These are phyloP conservation scores for Verticillium zaregamsianum DNA, from an alignment of 2,329 filamentous ascomycete genomes.

Conservation along the genomic window DNA sequence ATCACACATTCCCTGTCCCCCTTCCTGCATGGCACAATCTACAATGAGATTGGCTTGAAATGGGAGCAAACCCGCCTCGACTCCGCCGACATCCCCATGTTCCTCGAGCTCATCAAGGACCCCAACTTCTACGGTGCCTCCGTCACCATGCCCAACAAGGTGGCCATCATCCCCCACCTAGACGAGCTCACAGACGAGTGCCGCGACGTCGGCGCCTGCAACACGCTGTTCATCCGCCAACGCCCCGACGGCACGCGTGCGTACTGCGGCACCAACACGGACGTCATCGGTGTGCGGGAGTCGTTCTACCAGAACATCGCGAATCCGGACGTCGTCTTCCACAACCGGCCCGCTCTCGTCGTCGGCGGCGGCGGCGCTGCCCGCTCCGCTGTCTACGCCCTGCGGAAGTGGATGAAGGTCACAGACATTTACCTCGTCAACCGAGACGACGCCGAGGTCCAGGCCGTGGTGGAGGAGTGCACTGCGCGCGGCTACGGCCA, in stretches of 20 bases:
- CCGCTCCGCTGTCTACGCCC: constrained; percentile 71
- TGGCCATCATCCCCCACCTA: constrained; percentile 68
- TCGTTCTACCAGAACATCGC: constrained; percentile 57
- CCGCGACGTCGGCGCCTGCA: constrained; percentile 70
- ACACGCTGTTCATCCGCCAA: constrained; percentile 67
- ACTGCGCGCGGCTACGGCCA: constrained; percentile 53
- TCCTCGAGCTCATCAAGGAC: constrained; percentile 48
- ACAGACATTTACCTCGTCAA: constrained; percentile 73
- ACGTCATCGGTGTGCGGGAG: constrained; percentile 73
- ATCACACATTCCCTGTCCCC: constrained; percentile 52
- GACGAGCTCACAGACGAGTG: constrained; percentile 72
- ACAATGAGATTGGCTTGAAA: constrained; percentile 41
- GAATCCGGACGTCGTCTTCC: constrained; percentile 41
- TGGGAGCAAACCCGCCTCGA: constrained; percentile 52
- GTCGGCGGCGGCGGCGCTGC: constrained; percentile 76
- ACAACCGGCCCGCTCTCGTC: constrained; percentile 63
- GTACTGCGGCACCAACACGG: constrained; percentile 75
- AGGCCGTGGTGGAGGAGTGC: constrained; percentile 63
- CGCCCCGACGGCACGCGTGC: constrained; percentile 41
- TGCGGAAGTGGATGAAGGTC: constrained; percentile 65
- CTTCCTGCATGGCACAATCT: constrained; percentile 49
- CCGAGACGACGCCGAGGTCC: constrained; percentile 63
- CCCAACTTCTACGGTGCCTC: constrained; percentile 64
- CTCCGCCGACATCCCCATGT: constrained; percentile 43
- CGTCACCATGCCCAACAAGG: constrained; percentile 82